A percentile compares a stretch with the other conserved stretches of the same genome.
Conservation (phyloP, 2,329 filamentous ascomycete species). For the Penicillium psychrosexuale region DNA sequence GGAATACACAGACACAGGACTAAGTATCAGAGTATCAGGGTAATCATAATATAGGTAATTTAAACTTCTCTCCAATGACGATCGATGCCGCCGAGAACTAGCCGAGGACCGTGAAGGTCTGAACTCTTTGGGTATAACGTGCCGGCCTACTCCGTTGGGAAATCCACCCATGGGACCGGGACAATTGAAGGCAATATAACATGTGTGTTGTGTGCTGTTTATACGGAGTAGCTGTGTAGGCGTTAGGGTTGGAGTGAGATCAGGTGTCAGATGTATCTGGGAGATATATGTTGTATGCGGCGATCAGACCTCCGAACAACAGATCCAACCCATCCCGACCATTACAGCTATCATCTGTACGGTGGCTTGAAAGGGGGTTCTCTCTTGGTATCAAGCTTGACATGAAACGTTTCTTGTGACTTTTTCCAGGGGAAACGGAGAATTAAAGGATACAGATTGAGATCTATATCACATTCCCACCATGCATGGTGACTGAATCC, state of each 20-base stretch:
- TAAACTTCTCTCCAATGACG: conserved; percentile 27
- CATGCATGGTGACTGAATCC: conserved; percentile 1
- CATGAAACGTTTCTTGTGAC: background rate
- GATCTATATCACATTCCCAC: conserved; percentile 14
- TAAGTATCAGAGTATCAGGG: background rate
- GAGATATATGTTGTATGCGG: conserved; percentile 4
- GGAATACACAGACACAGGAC: too few species aligned
- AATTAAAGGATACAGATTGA: background rate
- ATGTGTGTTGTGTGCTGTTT: too few species aligned
- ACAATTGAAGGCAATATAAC: background rate
- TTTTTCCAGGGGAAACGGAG: background rate
- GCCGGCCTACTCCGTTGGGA: conserved; percentile 7
- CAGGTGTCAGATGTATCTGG: background rate
- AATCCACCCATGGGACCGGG: background rate
- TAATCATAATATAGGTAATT: conserved; percentile 9
- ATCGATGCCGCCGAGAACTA: conserved; percentile 20
- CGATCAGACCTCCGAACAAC: conserved; percentile 13
- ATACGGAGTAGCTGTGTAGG: background rate
- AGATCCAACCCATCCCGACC: background rate
- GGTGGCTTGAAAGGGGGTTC: background rate
- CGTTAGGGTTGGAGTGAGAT: background rate
- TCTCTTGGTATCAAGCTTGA: background rate
- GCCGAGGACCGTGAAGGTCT: conserved; percentile 19
- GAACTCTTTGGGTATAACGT: conserved; percentile 19
- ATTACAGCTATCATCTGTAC: background rate